Base-by-base conservation (phyloP, 805 yeast genomes). In the Danielia reshetovae region DNA sequence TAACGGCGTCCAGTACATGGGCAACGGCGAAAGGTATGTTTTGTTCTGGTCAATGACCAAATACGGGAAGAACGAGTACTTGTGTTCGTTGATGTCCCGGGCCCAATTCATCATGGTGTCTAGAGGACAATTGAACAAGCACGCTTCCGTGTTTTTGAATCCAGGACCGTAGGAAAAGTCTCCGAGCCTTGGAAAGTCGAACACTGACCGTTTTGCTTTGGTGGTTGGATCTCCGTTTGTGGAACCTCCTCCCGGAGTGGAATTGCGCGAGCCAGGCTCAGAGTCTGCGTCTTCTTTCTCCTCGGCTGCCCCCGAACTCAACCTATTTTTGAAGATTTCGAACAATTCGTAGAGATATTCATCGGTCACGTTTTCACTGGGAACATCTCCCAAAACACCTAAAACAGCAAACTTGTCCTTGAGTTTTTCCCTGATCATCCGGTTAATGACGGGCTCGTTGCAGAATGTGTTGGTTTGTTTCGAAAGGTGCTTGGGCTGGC, bases 1-100 rank as follows among this genome's bases (percentile, higher is more conserved):
- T n/a, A 67, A 40, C 7, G 72, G 69, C 2, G 54, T 48, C 72
- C 73, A 66, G 13, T 61, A 56, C 35, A 58, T 45, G 1, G 72
- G 72, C 24, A 66, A 51, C 0, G 59, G 51, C 35, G 60, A 59
- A 15, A 56, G 48, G 27, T 58, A 61, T 23, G 42, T 42, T 4
- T 46, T 43, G 13, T 40, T 51, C 16, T 41, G 38, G 7, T 48
- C 54, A 16, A 54, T 45, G 42, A 62, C 40, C 35, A 60, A 54
- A 29, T 62, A 56, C 11, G 57, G 49, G 3, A 58, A 55, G 32
- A 46, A 46, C 21, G 42, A 50, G 35, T 43, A 57, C 32, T 48
- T 48, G 36, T 55, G 51, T 21, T 46, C 51, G 14, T 35, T 29
- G 22, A 21, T 43, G 17, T 37, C 41, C 11, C 30, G 36, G 5